phyloP scores from a whole-genome alignment of 805 yeast species.

The Metschnikowia noctiluminum region DNA sequence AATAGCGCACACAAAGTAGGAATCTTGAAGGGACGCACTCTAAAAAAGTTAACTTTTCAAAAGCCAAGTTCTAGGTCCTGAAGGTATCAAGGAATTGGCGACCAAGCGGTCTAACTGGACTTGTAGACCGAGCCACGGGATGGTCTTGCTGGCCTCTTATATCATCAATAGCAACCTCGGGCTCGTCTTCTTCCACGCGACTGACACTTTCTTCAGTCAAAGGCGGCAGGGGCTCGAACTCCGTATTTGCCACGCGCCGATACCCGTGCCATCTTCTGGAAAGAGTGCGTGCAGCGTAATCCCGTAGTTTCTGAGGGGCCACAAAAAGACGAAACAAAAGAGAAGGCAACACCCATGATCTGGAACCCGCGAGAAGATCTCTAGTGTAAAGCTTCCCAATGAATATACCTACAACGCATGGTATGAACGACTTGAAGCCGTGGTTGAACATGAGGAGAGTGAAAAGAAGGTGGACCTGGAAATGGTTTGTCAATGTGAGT shows the following conservation, averaged over 20 bases:
- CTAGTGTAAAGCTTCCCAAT: constrained; percentile 43
- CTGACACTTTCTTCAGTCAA: background rate
- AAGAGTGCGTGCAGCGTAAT: constrained; percentile 4
- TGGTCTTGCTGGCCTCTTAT: constrained; percentile 12
- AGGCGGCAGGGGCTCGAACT: constrained; percentile 4
- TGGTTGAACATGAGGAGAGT: constrained; percentile 44
- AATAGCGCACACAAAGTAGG: background rate
- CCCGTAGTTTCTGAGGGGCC: constrained; percentile 22
- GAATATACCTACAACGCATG: constrained; percentile 40
- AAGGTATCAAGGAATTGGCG: constrained; percentile 60
- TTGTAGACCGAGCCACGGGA: constrained; percentile 42
- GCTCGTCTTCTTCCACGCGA: constrained; percentile 18
- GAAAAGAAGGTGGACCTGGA: constrained; percentile 38
- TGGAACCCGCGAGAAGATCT: constrained; percentile 43
- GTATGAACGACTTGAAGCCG: constrained; percentile 32
- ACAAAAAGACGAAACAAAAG: constrained; percentile 25
- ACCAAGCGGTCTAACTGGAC: constrained; percentile 60
- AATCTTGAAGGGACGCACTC: background rate
- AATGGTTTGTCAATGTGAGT: constrained; percentile 32
- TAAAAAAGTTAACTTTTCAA: background rate
- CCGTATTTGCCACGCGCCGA: constrained; percentile 7
- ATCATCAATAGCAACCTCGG: constrained; percentile 23
- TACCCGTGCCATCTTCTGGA: constrained; percentile 12
- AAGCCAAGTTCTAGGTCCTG: constrained; percentile 32
- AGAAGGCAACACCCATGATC: constrained; percentile 29